Conservation (phyloP, 805 yeast species). For the Hanseniaspora lachancei region DNA sequence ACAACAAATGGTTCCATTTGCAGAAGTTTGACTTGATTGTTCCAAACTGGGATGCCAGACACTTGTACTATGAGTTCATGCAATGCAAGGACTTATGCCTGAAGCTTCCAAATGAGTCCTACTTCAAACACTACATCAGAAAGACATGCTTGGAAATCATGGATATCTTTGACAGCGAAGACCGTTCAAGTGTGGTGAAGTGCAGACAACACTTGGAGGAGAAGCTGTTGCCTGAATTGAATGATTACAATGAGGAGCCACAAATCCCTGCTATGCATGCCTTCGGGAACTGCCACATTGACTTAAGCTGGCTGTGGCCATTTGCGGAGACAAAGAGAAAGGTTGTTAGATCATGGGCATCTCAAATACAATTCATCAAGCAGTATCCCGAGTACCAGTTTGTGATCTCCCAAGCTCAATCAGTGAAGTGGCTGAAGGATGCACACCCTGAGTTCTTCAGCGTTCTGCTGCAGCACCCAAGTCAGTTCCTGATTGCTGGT, state of each 20-base stretch:
- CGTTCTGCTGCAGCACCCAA: slow-evolving; percentile 37
- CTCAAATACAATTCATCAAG: slow-evolving; percentile 74
- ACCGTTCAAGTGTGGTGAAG: slow-evolving; percentile 40
- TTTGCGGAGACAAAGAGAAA: slow-evolving; percentile 91
- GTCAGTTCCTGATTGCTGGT: slow-evolving; percentile 79
- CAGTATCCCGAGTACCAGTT: slow-evolving; percentile 85
- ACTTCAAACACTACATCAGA: slow-evolving; percentile 77
- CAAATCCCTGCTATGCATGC: slow-evolving; percentile 53
- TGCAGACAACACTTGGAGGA: slow-evolving; percentile 56
- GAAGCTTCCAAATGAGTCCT: slow-evolving; percentile 57
- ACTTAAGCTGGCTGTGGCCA: slow-evolving; percentile 99
- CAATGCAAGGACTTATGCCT: slow-evolving; percentile 83
- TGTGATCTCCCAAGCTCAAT: slow-evolving; percentile 94
- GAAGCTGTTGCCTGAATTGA: slow-evolving; percentile 47
- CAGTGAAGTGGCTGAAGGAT: slow-evolving; percentile 76
- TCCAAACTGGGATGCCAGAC: slow-evolving; percentile 71
- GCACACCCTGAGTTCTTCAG: slow-evolving; percentile 77
- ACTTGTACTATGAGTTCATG: slow-evolving; percentile 70
- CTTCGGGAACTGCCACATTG: slow-evolving; percentile 92
- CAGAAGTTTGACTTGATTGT: slow-evolving; percentile 62
- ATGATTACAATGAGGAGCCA: slow-evolving; percentile 43
- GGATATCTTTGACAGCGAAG: slow-evolving; percentile 65
- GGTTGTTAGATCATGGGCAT: slow-evolving; percentile 88
- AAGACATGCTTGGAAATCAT: slow-evolving; percentile 69
- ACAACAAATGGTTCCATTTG: slow-evolving; percentile 57